phyloP scores from a whole-genome alignment of 257 asterid species.

The Nicotiana tomentosiformis region DNA sequence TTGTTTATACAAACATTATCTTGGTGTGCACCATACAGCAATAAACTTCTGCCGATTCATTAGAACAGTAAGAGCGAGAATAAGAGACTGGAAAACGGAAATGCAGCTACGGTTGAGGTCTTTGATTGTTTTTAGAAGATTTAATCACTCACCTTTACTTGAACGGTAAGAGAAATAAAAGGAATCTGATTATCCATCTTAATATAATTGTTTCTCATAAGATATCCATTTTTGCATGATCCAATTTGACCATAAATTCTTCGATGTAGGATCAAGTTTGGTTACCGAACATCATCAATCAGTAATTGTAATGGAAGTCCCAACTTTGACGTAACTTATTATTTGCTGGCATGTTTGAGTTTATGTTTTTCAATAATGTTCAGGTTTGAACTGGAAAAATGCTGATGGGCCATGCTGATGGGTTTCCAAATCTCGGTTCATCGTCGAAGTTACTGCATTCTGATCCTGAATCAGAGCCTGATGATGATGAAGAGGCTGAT shows the following conservation, averaged over 20 bases:
- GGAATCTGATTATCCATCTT: background rate
- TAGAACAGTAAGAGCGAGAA: background rate
- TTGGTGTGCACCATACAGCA: background rate
- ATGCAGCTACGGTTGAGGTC: background rate
- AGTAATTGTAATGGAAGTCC: background rate
- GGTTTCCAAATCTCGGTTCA: conserved; percentile 34
- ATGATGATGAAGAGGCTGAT: conserved; percentile 42
- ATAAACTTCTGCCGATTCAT: background rate
- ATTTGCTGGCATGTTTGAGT: background rate
- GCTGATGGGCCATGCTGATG: conserved; percentile 49
- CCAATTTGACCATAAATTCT: background rate
- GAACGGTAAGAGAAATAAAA: background rate
- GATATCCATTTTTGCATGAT: background rate
- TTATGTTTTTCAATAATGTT: background rate
- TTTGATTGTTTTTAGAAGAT: background rate
- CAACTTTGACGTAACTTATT: background rate
- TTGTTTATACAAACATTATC: background rate
- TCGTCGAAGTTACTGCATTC: conserved; percentile 37
- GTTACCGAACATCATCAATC: background rate
- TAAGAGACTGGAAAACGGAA: background rate
- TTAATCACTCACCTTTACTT: background rate
- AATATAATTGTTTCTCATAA: background rate
- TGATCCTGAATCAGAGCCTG: conserved; percentile 43
- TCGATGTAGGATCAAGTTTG: background rate
- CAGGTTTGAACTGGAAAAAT: conserved; percentile 26